Evolutionary conservation across 164 flowering plant species (phyloP).

Genomic region (Annona cherimola): DNA sequence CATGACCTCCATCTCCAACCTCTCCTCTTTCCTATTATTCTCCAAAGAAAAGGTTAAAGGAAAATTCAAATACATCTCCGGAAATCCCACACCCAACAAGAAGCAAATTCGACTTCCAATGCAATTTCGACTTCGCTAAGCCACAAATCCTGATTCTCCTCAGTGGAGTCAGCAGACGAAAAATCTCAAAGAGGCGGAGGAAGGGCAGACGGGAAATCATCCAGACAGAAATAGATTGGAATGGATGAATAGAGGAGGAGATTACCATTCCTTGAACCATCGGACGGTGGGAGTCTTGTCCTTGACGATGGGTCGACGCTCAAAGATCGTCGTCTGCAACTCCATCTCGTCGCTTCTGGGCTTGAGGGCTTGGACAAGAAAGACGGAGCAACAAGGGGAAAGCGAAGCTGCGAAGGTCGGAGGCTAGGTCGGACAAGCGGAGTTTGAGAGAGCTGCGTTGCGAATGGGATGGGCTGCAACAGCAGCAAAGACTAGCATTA

Average conservation of each 20-base stretch:
- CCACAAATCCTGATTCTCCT: too few species aligned
- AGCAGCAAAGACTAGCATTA: background rate
- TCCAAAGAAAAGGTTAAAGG: too few species aligned
- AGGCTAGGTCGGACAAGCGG: background rate
- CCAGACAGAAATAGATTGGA: background rate
- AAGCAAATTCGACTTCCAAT: too few species aligned
- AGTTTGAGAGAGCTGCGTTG: background rate
- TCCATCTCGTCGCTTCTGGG: conserved; percentile 32
- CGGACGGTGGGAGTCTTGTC: conserved; percentile 65
- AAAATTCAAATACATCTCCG: too few species aligned
- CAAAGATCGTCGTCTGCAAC: conserved; percentile 38
- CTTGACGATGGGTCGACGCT: conserved; percentile 54
- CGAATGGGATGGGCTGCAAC: background rate
- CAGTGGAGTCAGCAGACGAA: too few species aligned
- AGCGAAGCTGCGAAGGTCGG: background rate
- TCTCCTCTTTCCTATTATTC: too few species aligned
- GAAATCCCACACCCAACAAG: too few species aligned
- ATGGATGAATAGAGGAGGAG: background rate
- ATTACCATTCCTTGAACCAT: conserved; percentile 76
- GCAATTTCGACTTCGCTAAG: too few species aligned
- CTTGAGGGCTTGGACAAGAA: background rate
- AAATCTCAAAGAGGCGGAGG: too few species aligned
- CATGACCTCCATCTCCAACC: too few species aligned
- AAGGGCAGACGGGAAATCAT: too few species aligned
- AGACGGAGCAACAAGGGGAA: background rate